Percentiles rank a stretch among this genome's conserved stretches.
These are phyloP conservation scores for Sicyos baderoa DNA, from an alignment of 306 rosid species.

Conservation along the genomic window DNA sequence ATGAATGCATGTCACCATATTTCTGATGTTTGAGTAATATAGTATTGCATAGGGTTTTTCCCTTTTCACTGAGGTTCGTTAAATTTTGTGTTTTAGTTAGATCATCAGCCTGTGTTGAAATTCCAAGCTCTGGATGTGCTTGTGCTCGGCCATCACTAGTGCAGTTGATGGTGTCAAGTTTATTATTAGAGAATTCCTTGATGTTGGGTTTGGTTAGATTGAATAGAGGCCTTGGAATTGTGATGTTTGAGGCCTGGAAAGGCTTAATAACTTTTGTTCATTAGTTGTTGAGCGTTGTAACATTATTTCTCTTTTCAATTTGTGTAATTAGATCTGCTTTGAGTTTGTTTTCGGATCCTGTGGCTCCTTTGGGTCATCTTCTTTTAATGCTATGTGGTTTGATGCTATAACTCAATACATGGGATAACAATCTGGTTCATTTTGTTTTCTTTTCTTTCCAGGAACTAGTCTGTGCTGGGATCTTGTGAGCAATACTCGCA, in stretches of 20 bases:
- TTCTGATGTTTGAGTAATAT: not conserved
- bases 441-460: not conserved
- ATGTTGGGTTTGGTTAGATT: slow-evolving; percentile 7
- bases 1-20: not conserved
- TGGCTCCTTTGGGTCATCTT: not conserved
- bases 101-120: slow-evolving; percentile 1
- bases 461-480: slow-evolving; percentile 3
- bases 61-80: slow-evolving; percentile 8
- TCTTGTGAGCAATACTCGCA: not conserved
- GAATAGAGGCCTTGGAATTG: slow-evolving; percentile 8
- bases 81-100: slow-evolving; percentile 5
- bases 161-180: not conserved
- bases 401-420: not conserved
- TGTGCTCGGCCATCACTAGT: not conserved
- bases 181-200: not conserved
- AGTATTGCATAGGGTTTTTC: slow-evolving; percentile 1
- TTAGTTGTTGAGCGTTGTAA: not conserved
- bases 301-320: not conserved
- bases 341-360: not conserved
- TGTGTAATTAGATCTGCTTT: not conserved
- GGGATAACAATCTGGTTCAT: not conserved
- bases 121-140: not conserved
- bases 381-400: not conserved
- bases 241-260: not conserved
- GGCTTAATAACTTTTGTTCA: not conserved